Evolutionary conservation across 495 filamentous ascomycete genomes (phyloP).

Genomic region (Penicillium longicatenatum): DNA sequence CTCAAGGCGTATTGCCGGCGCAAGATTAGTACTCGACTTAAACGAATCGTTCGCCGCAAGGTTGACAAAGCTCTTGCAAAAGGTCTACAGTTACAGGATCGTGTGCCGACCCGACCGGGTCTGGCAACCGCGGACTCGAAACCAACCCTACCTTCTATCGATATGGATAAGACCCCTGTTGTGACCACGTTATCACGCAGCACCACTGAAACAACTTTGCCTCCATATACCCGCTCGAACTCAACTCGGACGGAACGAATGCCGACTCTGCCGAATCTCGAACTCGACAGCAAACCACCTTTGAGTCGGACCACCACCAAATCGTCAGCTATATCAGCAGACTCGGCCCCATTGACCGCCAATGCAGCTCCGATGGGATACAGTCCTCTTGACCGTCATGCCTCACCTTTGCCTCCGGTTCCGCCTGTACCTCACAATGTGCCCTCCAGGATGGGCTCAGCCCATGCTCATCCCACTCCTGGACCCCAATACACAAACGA

Average conservation of each 20-base stretch:
- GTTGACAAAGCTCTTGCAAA: slow-evolving; percentile 83
- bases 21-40: slow-evolving; percentile 81
- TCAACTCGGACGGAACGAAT: slow-evolving; percentile 14
- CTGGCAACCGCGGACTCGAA: slow-evolving; percentile 55
- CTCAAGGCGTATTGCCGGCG: slow-evolving; percentile 83
- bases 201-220: slow-evolving; percentile 67
- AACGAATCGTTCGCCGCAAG: slow-evolving; percentile 76
- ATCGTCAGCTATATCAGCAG: slow-evolving; percentile 25
- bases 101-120: slow-evolving; percentile 52
- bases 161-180: slow-evolving; percentile 57
- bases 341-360: slow-evolving; percentile 24
- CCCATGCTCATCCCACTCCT: slow-evolving; percentile 15
- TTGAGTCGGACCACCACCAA: slow-evolving; percentile 26
- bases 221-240: slow-evolving; percentile 36
- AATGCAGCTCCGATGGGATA: slow-evolving; percentile 29
- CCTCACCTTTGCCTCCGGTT: slow-evolving; percentile 22
- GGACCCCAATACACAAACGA: slow-evolving; percentile 14
- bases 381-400: slow-evolving; percentile 24
- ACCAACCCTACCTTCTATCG: slow-evolving; percentile 68
- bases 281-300: slow-evolving; percentile 25
- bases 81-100: slow-evolving; percentile 63
- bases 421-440: slow-evolving; percentile 23
- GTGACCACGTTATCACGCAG: slow-evolving; percentile 64
- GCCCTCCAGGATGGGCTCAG: slow-evolving; percentile 12
- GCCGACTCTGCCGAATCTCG: slow-evolving; percentile 28